Evolutionary conservation across 192 early-diverging fungal genomes (phyloP), one percentile per base, ranked within the genome.

Genomic region (Coemansia sp.): DNA sequence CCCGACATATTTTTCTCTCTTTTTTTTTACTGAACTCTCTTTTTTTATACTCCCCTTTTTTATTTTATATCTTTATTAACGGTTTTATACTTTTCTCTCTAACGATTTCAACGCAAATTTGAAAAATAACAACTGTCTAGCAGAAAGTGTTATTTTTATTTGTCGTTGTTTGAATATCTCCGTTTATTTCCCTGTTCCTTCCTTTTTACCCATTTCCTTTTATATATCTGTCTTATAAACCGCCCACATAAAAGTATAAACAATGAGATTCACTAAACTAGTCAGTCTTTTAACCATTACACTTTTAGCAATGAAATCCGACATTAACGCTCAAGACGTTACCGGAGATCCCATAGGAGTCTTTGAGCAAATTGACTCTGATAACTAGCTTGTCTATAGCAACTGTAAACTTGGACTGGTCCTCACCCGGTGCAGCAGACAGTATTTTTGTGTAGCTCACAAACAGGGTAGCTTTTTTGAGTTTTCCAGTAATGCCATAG

Each of bases 61-160:
- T 45, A 38, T 38, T 38, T 38, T 11, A 16, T 45, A 2, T 29
- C 10, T 30, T 61, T 48, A 48, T 61, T 61, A 61, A 61, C 60
- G 60, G 48, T 38, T 40, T n/a, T n/a, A n/a, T n/a, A n/a, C 22
- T 31, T 17, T 16, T 62, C 31, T 33, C 11, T 50, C 18, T 49
- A 11, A 45, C 42, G 42, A 45, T 45, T 45, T n/a, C 42, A 11
- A 14, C 42, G 12, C 5, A 45, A 45, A 7, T 45, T 18, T 7
- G 28, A 59, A 50, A 50, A 48, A 18, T 29, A 62, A 36, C 28
- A n/a, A n/a, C n/a, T n/a, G n/a, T n/a, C n/a, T n/a, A n/a, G n/a
- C n/a, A n/a, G n/a, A n/a, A n/a, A n/a, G n/a, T 48, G 48, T 48
- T 1, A 25, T 49, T 49, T 62, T 49, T 32, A 31, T 25, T 30